phyloP scores from a whole-genome alignment of 768 basidiomycete genomes.

The Mycena galopus region DNA sequence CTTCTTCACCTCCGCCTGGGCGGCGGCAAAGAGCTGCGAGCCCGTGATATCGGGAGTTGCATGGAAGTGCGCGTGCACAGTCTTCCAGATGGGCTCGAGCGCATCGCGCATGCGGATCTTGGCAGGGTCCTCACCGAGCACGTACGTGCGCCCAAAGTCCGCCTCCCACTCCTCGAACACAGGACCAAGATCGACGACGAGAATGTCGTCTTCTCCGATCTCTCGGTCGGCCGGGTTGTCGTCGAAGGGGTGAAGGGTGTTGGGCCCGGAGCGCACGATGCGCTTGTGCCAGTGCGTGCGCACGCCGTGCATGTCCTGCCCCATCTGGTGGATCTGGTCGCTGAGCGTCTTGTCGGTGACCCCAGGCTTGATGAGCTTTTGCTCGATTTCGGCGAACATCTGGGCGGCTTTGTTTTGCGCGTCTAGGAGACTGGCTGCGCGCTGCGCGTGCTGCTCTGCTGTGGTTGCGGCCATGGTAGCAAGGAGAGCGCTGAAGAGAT shows the following conservation, averaged over 20 bases:
- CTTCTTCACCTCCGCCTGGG: slow-evolving; percentile 9
- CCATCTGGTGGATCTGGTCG: slow-evolving; percentile 16
- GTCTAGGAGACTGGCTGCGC: slow-evolving; percentile 12
- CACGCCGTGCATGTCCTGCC: slow-evolving; percentile 15
- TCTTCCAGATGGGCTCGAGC: slow-evolving; percentile 16
- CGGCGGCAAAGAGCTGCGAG: slow-evolving; percentile 11
- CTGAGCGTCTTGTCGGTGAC: slow-evolving; percentile 17
- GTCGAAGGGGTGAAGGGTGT: slow-evolving; percentile 21
- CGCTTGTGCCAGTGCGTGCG: slow-evolving; percentile 26
- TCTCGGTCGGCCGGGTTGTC: slow-evolving; percentile 21
- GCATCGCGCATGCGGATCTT: slow-evolving; percentile 15
- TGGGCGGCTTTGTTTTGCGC: slow-evolving; percentile 14
- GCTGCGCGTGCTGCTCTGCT: slow-evolving; percentile 11
- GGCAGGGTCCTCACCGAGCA: slow-evolving; percentile 14
- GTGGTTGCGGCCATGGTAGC: slow-evolving; percentile 13
- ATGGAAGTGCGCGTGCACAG: slow-evolving; percentile 14
- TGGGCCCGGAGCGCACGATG: slow-evolving; percentile 26
- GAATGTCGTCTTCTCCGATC: slow-evolving; percentile 16
- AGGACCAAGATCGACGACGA: slow-evolving; percentile 24
- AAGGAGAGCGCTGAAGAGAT: no score
- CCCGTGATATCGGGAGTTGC: slow-evolving; percentile 21
- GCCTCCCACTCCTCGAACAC: slow-evolving; percentile 28
- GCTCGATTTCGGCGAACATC: slow-evolving; percentile 15
- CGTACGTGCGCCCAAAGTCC: slow-evolving; percentile 18
- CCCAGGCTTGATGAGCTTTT: slow-evolving; percentile 8